These are phyloP conservation scores for Fusarium buharicum DNA, from an alignment of 2,329 filamentous ascomycete species.

Conservation along the genomic window DNA sequence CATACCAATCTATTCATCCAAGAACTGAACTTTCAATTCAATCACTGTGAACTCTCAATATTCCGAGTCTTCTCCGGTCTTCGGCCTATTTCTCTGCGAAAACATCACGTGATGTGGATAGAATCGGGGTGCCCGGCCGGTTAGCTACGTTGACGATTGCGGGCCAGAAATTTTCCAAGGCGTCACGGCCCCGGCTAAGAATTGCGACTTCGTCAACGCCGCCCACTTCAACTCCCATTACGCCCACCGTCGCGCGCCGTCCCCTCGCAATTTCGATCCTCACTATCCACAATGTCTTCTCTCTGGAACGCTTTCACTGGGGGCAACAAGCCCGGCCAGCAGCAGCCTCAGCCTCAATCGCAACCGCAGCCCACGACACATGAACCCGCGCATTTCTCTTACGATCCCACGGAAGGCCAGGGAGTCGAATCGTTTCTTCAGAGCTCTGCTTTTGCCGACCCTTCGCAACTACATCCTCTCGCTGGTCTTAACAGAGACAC, in stretches of 20 bases:
- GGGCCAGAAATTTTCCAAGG: conserved; percentile 36
- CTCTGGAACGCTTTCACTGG: conserved; percentile 72
- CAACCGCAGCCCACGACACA: conserved; percentile 53
- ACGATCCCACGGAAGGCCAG: conserved; percentile 77
- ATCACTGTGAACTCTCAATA: no score
- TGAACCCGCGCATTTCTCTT: conserved; percentile 65
- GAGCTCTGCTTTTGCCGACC: conserved; percentile 81
- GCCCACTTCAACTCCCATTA: conserved; percentile 32
- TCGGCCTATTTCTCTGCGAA: no score
- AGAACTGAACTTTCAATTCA: no score
- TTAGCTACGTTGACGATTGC: no score
- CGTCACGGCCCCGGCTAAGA: conserved; percentile 8
- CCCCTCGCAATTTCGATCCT: conserved; percentile 24
- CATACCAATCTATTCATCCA: no score
- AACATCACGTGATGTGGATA: no score
- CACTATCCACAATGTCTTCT: conserved; percentile 60
- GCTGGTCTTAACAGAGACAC: conserved; percentile 92
- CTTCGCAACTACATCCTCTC: conserved; percentile 88
- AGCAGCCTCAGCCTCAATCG: conserved; percentile 53
- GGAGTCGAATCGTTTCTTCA: conserved; percentile 90
- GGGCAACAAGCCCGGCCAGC: conserved; percentile 61
- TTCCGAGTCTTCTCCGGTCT: no score
- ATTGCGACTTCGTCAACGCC: conserved; percentile 40
- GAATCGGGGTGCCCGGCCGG: no score
- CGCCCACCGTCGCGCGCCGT: conserved; percentile 25